phyloP scores from a whole-genome alignment of 495 filamentous ascomycete genomes.

The Trichoderma reesei region DNA sequence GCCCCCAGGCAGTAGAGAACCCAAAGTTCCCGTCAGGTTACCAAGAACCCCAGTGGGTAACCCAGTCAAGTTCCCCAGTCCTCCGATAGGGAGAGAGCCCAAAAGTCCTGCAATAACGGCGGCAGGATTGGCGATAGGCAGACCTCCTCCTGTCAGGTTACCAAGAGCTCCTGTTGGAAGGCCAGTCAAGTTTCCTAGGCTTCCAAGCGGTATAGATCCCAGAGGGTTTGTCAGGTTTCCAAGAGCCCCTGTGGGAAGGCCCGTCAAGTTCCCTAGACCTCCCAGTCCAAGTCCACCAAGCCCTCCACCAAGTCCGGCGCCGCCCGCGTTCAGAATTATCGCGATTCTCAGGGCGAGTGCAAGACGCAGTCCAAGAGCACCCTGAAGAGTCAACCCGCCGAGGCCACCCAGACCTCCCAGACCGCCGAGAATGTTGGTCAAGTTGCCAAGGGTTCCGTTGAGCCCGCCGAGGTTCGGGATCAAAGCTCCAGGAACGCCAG shows the following conservation, averaged over 20 bases:
- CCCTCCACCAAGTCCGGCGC: neutral
- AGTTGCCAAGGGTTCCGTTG: neutral
- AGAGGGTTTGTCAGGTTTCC: too few species aligned
- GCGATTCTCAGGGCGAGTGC: too few species aligned
- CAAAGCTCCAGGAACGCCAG: neutral
- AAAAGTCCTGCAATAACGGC: too few species aligned
- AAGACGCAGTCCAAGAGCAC: neutral
- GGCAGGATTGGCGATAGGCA: neutral
- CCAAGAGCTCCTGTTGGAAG: neutral
- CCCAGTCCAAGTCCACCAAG: neutral
- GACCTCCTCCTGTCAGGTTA: neutral
- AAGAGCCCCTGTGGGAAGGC: neutral
- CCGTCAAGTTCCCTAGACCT: neutral
- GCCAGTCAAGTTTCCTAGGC: neutral
- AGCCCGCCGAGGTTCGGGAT: neutral
- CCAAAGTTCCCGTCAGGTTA: neutral
- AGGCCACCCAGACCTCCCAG: neutral
- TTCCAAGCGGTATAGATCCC: neutral
- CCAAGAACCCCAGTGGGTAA: too few species aligned
- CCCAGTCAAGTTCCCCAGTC: neutral
- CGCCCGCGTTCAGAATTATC: too few species aligned
- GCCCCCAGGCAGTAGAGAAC: neutral
- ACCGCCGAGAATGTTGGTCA: neutral
- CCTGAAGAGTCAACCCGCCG: neutral
- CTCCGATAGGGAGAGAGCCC: neutral